Conservation (phyloP, 345 rosid genomes). For the Punica granatum region DNA sequence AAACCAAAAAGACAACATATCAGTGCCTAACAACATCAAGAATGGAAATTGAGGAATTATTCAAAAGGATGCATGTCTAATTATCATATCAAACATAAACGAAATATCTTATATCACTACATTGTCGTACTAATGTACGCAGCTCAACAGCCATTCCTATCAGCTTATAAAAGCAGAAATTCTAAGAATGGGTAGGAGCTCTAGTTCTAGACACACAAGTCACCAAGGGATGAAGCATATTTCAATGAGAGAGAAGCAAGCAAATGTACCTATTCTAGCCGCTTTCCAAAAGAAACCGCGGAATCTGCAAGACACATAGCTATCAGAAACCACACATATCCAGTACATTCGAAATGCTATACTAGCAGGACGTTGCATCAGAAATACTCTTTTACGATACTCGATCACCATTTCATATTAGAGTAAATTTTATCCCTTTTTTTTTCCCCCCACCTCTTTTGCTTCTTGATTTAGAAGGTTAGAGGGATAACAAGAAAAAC, state of each 20-base stretch:
- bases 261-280: constrained; percentile 72
- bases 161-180: background rate
- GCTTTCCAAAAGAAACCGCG: constrained; percentile 98
- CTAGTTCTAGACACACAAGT: background rate
- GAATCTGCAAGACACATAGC: constrained; percentile 42
- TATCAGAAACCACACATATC: background rate
- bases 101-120: background rate
- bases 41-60: constrained; percentile 5
- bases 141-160: background rate
- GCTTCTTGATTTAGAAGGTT: background rate
- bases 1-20: constrained; percentile 7
- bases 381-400: background rate
- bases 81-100: background rate
- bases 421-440: background rate
- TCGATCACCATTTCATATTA: background rate
- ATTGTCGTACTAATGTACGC: background rate
- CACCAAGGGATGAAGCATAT: background rate
- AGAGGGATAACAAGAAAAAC: background rate
- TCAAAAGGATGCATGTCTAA: background rate
- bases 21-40: background rate
- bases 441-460: no score
- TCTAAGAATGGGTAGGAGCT: background rate
- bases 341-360: background rate
- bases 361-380: background rate
- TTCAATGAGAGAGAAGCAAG: background rate